Evolutionary conservation across 139 green algal genomes (phyloP).

Genomic region (Coccomyxa sp.): DNA sequence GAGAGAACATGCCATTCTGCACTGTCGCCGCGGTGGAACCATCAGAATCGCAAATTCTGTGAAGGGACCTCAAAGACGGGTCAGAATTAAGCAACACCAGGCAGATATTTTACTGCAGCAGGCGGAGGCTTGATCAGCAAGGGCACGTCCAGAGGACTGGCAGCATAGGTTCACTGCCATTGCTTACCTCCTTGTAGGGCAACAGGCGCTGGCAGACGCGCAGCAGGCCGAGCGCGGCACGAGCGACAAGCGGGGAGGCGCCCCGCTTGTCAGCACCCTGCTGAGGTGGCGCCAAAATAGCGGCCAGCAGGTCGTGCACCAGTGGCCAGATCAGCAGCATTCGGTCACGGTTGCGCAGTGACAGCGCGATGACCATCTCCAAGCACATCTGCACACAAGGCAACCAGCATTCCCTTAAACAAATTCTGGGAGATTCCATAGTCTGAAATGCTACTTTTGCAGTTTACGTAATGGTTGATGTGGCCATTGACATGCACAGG

Average conservation of each 20-base stretch:
- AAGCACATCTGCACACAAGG: constrained; percentile 70
- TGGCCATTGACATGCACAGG: neutral
- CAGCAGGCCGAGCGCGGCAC: constrained; percentile 81
- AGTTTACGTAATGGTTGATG: no score
- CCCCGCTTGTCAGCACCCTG: neutral
- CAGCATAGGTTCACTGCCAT: no score
- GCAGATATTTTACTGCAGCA: no score
- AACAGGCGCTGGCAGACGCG: constrained; percentile 83
- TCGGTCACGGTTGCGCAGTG: constrained; percentile 87
- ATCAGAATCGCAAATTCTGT: no score
- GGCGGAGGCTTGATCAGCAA: no score
- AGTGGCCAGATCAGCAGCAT: constrained; percentile 77
- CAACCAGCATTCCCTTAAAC: neutral
- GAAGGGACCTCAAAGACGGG: no score
- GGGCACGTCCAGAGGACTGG: no score
- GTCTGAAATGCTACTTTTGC: neutral
- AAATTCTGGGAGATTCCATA: neutral
- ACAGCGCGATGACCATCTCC: constrained; percentile 83
- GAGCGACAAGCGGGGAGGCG: constrained; percentile 20
- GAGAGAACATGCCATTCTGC: no score
- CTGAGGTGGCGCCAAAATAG: constrained; percentile 17
- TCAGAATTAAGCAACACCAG: no score
- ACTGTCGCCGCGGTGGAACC: no score
- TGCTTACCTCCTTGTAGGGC: constrained; percentile 68
- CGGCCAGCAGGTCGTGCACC: constrained; percentile 67